Percentiles rank a stretch among this genome's conserved stretches.
phyloP scores from a whole-genome alignment of 257 asterid species.

The Fraxinus excelsior region DNA sequence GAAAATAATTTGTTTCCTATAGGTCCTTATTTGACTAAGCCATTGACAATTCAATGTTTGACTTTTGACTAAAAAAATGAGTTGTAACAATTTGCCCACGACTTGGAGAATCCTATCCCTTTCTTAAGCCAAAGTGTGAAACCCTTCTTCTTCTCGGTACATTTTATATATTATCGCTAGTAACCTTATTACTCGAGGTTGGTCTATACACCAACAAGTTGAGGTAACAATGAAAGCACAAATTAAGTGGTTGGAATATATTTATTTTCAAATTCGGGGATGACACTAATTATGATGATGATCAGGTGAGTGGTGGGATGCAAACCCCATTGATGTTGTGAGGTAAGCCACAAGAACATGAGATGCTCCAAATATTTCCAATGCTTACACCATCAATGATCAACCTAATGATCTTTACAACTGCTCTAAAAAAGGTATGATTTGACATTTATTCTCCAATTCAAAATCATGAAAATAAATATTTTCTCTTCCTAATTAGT shows the following conservation, averaged over 20 bases:
- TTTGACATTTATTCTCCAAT: background rate
- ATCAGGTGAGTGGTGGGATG: conserved; percentile 98
- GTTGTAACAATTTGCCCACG: conserved; percentile 70
- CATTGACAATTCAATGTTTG: too few species aligned
- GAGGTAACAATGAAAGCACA: background rate
- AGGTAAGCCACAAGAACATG: conserved; percentile 78
- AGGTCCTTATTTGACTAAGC: too few species aligned
- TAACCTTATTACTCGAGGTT: background rate
- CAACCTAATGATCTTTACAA: conserved; percentile 94
- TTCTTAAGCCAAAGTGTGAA: conserved; percentile 72
- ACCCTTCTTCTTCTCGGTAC: conserved; percentile 78
- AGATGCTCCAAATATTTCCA: conserved; percentile 71
- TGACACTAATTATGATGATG: conserved; percentile 16
- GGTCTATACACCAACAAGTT: too few species aligned
- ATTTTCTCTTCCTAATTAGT: too few species aligned
- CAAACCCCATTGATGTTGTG: conserved; percentile 80
- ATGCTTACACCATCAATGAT: conserved; percentile 89
- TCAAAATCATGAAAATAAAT: background rate
- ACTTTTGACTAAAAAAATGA: too few species aligned
- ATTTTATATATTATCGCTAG: conserved; percentile 6
- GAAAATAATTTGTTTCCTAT: too few species aligned
- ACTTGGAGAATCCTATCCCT: conserved; percentile 70
- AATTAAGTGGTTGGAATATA: background rate
- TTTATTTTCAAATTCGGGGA: background rate
- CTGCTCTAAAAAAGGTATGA: conserved; percentile 69